These are phyloP conservation scores for Malassezia brasiliensis DNA, from an alignment of 1,284 basidiomycete species.

Conservation along the genomic window DNA sequence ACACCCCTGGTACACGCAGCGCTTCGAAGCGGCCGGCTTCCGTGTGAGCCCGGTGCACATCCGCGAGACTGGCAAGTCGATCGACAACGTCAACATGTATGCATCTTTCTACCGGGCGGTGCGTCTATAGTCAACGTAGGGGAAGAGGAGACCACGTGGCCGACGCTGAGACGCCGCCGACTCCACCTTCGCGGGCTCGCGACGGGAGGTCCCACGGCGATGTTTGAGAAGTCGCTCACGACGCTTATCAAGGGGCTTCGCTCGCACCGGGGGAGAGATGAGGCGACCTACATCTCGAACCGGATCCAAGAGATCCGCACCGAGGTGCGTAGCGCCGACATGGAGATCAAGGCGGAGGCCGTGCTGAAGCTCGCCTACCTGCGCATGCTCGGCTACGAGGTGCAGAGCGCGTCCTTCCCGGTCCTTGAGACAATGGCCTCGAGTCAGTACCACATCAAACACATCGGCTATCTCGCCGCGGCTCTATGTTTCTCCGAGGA, in stretches of 20 bases:
- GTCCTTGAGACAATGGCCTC: slow-evolving; percentile 98
- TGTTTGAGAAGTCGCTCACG: slow-evolving; percentile 46
- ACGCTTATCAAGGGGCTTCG: slow-evolving; percentile 47
- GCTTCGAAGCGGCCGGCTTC: slow-evolving; percentile 53
- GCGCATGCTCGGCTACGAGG: slow-evolving; percentile 70
- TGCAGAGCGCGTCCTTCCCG: slow-evolving; percentile 55
- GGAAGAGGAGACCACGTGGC: too few relatives aligned
- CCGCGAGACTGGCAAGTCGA: slow-evolving; percentile 48
- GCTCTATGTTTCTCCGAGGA: slow-evolving; percentile 83
- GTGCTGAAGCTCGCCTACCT: slow-evolving; percentile 93
- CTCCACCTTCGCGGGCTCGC: background rate
- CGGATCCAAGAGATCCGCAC: slow-evolving; percentile 64
- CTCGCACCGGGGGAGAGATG: slow-evolving; percentile 49
- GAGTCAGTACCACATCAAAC: slow-evolving; percentile 78
- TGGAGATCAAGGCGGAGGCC: slow-evolving; percentile 90
- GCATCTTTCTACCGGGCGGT: slow-evolving; percentile 50
- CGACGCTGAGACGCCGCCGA: background rate
- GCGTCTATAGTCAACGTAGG: slow-evolving; percentile 22
- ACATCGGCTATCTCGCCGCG: slow-evolving; percentile 89
- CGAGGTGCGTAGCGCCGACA: slow-evolving; percentile 86
- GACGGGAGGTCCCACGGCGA: slow-evolving; percentile 7
- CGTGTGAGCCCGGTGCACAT: slow-evolving; percentile 39
- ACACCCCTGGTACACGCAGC: slow-evolving; percentile 64
- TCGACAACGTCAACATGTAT: slow-evolving; percentile 62
- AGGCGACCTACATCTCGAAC: slow-evolving; percentile 50